Base-by-base conservation (phyloP, 2,329 filamentous ascomycete species). In the Plenodomus tracheiphilus region DNA sequence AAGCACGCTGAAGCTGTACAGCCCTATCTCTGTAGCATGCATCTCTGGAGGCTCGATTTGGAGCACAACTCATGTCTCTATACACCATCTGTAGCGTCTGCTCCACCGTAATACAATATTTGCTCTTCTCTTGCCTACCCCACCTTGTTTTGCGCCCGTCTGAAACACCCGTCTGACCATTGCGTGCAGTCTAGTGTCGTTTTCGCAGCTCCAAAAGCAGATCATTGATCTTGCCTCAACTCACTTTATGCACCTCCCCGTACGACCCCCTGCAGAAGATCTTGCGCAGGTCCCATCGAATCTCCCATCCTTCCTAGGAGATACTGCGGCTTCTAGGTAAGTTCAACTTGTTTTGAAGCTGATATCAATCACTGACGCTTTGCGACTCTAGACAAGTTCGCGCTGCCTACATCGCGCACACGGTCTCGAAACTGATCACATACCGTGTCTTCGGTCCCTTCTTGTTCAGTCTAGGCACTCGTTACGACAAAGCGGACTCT, bases 361-460 rank as follows among this genome's bases (percentile, higher is more conserved):
- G 22, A 32, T 9, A 17, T 15, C 18, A 9, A 18, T 38, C n/a
- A 28, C 19, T 43, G 20, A 46, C 20, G 50, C n/a, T 40, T 38
- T 32, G 28, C 21, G 21, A 28, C 8, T 41, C 10, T 35, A 72
- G 76, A 51, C 77, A 80, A 58, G 70, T 83, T 15, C 78, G 80
- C 20, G 71, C 77, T 38, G 79, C 80, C 18, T 82, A 82, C 57
- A 70, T 83, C 21, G 77, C 80, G 47, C 80, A 82, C 57, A 74
- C 79, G n/a, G 74, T 84, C 36, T 82, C 80, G 13, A 80, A 78
- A 47, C 77, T 80, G n/a, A 69, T 84, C 43, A 81, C 78, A 7
- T 78, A 78, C 58, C 75, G 79, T 32, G 79, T 83, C 30, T 83
- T 83, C 68, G 77, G 80, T 20, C 81, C 81, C 1, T 84, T 83